Conservation (phyloP, 495 filamentous ascomycete species). For the Penicillium robsamsonii region DNA sequence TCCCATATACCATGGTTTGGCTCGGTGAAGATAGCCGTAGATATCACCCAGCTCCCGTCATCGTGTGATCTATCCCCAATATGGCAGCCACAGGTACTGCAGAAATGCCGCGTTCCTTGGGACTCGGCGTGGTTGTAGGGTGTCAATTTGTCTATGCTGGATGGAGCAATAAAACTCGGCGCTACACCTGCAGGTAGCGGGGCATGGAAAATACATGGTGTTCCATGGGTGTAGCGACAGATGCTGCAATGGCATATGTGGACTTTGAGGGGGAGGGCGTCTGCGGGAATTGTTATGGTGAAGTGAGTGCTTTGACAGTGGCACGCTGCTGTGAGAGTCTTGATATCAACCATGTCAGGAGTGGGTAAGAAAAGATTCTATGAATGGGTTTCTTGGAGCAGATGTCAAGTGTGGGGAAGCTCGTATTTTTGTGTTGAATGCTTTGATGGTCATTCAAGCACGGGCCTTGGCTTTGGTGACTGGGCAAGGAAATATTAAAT, state of each 20-base stretch:
- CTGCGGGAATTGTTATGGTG: conserved; percentile 24
- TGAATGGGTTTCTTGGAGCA: neutral
- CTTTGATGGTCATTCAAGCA: neutral
- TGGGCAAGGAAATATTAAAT: neutral
- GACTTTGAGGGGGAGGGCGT: conserved; percentile 28
- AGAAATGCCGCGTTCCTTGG: conserved; percentile 36
- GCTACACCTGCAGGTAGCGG: conserved; percentile 38
- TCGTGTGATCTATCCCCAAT: conserved; percentile 29
- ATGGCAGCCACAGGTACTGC: conserved; percentile 44
- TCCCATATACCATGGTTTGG: conserved; percentile 27
- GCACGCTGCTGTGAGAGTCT: conserved; percentile 44
- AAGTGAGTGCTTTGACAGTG: conserved; percentile 49
- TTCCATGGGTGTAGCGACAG: conserved; percentile 60
- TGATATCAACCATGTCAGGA: conserved; percentile 1
- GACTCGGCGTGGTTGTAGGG: conserved; percentile 33
- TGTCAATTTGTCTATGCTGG: conserved; percentile 26
- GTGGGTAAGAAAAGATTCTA: too few species aligned
- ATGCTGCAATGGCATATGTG: conserved; percentile 62
- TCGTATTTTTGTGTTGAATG: conserved; percentile 2
- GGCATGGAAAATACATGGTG: conserved; percentile 52
- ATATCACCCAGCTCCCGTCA: conserved; percentile 24
- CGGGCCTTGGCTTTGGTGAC: neutral
- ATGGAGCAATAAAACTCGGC: conserved; percentile 31
- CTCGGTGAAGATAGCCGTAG: conserved; percentile 35
- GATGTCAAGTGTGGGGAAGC: neutral